Base-by-base conservation (phyloP, 208 protist species). In the Trypanosoma avium region DNA sequence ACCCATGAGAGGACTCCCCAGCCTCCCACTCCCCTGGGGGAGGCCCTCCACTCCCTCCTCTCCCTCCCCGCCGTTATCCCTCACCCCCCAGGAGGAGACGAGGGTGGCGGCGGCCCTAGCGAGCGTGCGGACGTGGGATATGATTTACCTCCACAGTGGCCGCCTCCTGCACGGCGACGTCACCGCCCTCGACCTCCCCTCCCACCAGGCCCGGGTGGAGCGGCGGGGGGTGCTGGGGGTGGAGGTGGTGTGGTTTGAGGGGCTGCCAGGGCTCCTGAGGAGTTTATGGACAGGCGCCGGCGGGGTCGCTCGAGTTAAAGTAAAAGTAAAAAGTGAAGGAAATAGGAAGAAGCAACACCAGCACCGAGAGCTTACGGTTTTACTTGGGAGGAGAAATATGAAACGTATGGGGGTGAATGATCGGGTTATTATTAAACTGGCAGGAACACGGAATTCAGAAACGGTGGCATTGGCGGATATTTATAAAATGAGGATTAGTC, bases 61-160 rank as follows among this genome's bases (percentile, higher is more conserved):
- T n/a, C n/a, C n/a, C n/a, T n/a, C n/a, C n/a, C n/a, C n/a, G n/a
- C 48, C 45, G 17, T 22, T 59, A 35, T 9, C 35, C 26, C 9
- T 70, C 22, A 58, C 69, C 0, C 17, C 40, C 0, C 26, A 19
- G 2, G 29, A 57, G 30, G 79, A 87, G 33, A 52, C 65, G 9
- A 40, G 67, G 43, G 71, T 95, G 3, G 61, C 74, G 12, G 35
- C 57, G 19, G 80, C 74, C 19, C 52, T 95, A n/a, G 75, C 89
- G 12, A 67, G 77, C 26, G 68, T 95, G 68, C 82, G 90, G 27
- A 95, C 90, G 22, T 95, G 90, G 87, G 90, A 95, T 43, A 57
- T 91, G n/a, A 47, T 95, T 27, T 85, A 86, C 72, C 71, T 93
- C 21, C 82, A 92, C 60, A 79, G 90, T 38, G 74, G 83, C 9